A percentile compares a stretch with the other conserved stretches of the same genome.
These are phyloP conservation scores for Vachellia collinsii DNA, from an alignment of 306 rosid species.

Conservation along the genomic window DNA sequence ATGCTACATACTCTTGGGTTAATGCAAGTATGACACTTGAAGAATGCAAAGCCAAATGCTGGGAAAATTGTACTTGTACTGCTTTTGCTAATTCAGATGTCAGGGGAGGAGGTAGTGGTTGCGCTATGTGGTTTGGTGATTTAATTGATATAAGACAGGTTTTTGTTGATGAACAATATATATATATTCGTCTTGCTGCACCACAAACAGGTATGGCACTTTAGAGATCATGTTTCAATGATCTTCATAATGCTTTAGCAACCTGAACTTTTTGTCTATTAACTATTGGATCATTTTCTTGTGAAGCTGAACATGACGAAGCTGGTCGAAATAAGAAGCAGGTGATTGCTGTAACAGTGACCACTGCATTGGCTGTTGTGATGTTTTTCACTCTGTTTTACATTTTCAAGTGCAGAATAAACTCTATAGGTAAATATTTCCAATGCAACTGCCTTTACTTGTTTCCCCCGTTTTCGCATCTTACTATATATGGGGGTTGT, in stretches of 20 bases:
- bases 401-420: not conserved
- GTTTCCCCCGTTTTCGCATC: rapidly evolving
- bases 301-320: not conserved
- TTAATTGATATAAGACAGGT: slow-evolving; percentile 35
- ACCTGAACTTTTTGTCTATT: not conserved
- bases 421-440: not conserved
- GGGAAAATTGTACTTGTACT: slow-evolving; percentile 29
- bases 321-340: not conserved
- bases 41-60: slow-evolving; percentile 30
- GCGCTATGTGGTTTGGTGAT: slow-evolving; percentile 46
- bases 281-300: not conserved
- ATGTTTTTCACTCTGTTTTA: not conserved
- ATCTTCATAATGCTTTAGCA: not conserved
- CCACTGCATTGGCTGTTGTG: not conserved
- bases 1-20: too few species aligned
- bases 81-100: slow-evolving; percentile 40
- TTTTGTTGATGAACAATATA: slow-evolving; percentile 19
- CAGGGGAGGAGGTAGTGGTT: slow-evolving; percentile 32
- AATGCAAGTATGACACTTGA: too few species aligned
- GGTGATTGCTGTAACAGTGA: not conserved
- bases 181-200: slow-evolving; percentile 37
- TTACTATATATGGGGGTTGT: not conserved
- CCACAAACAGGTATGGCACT: slow-evolving; percentile 18
- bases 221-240: not conserved
- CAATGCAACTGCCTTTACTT: not conserved